Evolutionary conservation across 2,329 filamentous ascomycete genomes (phyloP), one percentile per base, ranked within the genome.

Genomic region (Hymenoscyphus albidus): DNA sequence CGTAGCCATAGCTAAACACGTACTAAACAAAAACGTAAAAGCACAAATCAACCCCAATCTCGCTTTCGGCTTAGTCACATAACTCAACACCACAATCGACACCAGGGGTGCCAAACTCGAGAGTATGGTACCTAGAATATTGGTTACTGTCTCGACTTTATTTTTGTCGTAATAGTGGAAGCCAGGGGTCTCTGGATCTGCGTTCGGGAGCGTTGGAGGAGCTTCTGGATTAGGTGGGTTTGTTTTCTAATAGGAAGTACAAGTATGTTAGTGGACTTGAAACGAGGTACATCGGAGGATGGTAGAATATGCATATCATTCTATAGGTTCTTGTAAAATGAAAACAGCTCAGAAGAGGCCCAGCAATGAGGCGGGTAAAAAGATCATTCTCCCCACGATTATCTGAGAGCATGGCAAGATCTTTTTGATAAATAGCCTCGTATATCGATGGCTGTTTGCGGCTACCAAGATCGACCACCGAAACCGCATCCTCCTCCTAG

Each of bases 41-140:
- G 42, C 38, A 39, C 65, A 66, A 5, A 66, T 56, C 31, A 66
- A 57, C 18, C 62, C 65, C 35, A 65, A 62, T 44, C 64, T 62
- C 6, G 61, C 61, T 27, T 56, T 56, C 32, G 58, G 5, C 31
- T 58, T 62, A 16, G 16, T 62, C 9, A 68, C 58, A 58, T 62
- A 65, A 13, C 60, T 67, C 3, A 68, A 42, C 1, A 62, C 64
- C 31, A 68, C 42, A 22, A 68, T 67, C 14, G 67, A 66, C 32
- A 62, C 18, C 27, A 68, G 60, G 39, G 67, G 67, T 48, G 64
- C 61, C n/a, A 68, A 32, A 3, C 62, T 67, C 7, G 67, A 68
- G 16, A 65, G 44, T 12, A 68, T 27, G 27, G 67, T 68, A 18
- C 62, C 67, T n/a, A 68, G 54, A 1, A 66, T 1, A 42, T 65